A percentile compares a stretch with the other conserved stretches of the same genome.
Evolutionary conservation across 139 green algal species (phyloP).

Genomic region (Closterium sp.): DNA sequence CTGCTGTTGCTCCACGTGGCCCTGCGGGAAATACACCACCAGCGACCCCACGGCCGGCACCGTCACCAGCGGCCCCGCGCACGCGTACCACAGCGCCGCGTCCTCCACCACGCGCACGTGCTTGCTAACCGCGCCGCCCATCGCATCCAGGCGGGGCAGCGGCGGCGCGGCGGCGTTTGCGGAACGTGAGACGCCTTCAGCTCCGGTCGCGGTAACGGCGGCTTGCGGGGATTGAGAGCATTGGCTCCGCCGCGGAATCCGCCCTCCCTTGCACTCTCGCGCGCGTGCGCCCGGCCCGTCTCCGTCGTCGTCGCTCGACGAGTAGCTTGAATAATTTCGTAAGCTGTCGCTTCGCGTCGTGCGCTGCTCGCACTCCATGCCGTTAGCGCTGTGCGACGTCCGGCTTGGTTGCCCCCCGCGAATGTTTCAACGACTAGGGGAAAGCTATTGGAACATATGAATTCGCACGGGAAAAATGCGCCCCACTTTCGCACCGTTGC

Average conservation of each 20-base stretch:
- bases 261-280: neutral
- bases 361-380: neutral
- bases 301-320: neutral
- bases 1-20: conserved; percentile 4
- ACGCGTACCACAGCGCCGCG: conserved; percentile 28
- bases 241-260: neutral
- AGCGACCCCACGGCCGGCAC: conserved; percentile 19
- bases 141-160: neutral
- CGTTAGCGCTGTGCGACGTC: neutral
- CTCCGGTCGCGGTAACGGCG: neutral
- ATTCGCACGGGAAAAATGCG: neutral
- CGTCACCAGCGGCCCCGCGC: conserved; percentile 21
- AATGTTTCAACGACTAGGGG: neutral
- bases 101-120: neutral
- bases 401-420: neutral
- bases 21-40: conserved; percentile 38
- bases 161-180: neutral
- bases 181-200: neutral
- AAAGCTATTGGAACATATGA: neutral
- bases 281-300: too few species aligned
- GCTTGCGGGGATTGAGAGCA: neutral
- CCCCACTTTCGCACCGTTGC: neutral
- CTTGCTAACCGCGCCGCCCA: neutral
- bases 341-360: neutral
- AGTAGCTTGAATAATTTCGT: neutral